Evolutionary conservation across 1,284 basidiomycete genomes (phyloP).

Genomic region (Flammula alnicola): DNA sequence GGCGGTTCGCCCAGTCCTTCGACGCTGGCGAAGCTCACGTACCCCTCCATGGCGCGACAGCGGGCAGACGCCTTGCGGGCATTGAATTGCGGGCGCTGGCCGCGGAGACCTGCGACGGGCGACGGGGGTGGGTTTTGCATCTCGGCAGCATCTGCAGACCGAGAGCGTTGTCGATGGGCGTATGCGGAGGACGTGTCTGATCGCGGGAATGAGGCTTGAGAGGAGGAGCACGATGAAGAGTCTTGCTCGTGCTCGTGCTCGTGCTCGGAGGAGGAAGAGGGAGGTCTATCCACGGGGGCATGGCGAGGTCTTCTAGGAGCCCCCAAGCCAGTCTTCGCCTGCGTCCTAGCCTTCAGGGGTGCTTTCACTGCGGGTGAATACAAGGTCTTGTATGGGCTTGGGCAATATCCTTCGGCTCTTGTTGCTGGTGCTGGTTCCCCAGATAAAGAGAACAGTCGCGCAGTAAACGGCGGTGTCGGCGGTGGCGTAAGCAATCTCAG

Average conservation of each 20-base stretch:
- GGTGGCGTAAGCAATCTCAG: conserved; percentile 37
- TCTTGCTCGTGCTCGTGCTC: conserved; percentile 8
- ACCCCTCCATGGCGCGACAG: conserved; percentile 62
- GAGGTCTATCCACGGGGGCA: conserved; percentile 7
- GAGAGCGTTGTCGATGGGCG: not conserved
- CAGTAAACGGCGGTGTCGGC: conserved; percentile 35
- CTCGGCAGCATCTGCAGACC: not conserved
- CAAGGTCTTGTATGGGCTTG: conserved; percentile 25
- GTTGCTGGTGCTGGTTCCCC: not conserved
- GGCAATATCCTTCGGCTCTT: conserved; percentile 15
- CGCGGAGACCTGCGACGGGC: not conserved
- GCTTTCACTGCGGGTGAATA: conserved; percentile 11
- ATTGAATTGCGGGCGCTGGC: conserved; percentile 53
- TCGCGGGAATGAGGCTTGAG: conserved; percentile 13
- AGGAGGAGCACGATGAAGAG: conserved; percentile 15
- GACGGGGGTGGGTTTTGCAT: not conserved
- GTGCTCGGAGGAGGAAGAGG: conserved; percentile 7
- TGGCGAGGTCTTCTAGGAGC: conserved; percentile 9
- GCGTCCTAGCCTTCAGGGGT: not conserved
- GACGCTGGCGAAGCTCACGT: conserved; percentile 68
- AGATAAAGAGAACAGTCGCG: conserved; percentile 13
- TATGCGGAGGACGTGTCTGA: conserved; percentile 7
- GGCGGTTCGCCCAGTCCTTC: conserved; percentile 72
- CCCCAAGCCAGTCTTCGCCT: conserved; percentile 1
- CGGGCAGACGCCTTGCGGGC: conserved; percentile 61